Evolutionary conservation across 2,329 filamentous ascomycete species (phyloP).

Genomic region (Didymella pomorum): DNA sequence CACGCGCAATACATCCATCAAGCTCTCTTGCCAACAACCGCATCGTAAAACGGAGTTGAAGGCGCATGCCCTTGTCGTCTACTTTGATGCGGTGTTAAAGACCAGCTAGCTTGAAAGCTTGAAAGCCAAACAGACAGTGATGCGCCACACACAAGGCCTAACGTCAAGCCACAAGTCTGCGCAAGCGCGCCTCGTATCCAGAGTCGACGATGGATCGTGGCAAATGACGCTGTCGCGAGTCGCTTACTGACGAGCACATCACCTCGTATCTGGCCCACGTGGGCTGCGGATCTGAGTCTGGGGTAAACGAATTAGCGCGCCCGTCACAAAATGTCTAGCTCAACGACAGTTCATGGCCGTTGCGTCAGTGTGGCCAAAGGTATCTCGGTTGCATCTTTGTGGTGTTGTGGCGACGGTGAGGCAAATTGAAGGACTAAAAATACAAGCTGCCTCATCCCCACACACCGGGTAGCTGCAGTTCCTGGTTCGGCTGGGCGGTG

Average conservation of each 20-base stretch:
- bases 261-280: slow-evolving; percentile 42
- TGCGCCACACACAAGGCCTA: neutral
- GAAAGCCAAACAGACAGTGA: neutral
- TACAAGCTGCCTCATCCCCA: slow-evolving; percentile 23
- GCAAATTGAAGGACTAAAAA: slow-evolving; percentile 15
- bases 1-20: neutral
- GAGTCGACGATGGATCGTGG: slow-evolving; percentile 1
- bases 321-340: slow-evolving; percentile 5
- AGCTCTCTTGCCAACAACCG: neutral
- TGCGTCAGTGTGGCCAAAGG: slow-evolving; percentile 2
- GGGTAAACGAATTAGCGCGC: slow-evolving; percentile 35
- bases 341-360: slow-evolving; percentile 10
- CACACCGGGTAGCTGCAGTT: slow-evolving; percentile 22
- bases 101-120: no score
- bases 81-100: no score
- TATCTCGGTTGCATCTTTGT: neutral
- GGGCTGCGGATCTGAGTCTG: slow-evolving; percentile 33
- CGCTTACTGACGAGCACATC: slow-evolving; percentile 33
- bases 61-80: neutral
- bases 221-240: slow-evolving; percentile 18
- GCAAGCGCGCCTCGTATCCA: slow-evolving; percentile 7
- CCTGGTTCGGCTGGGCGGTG: slow-evolving; percentile 21
- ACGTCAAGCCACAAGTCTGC: slow-evolving; percentile 1
- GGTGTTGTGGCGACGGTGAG: slow-evolving; percentile 14
- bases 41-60: neutral